Percentiles rank a stretch among this genome's conserved stretches.
These are phyloP conservation scores for Diplocarpon rosae DNA, from an alignment of 2,329 filamentous ascomycete species.

Conservation along the genomic window DNA sequence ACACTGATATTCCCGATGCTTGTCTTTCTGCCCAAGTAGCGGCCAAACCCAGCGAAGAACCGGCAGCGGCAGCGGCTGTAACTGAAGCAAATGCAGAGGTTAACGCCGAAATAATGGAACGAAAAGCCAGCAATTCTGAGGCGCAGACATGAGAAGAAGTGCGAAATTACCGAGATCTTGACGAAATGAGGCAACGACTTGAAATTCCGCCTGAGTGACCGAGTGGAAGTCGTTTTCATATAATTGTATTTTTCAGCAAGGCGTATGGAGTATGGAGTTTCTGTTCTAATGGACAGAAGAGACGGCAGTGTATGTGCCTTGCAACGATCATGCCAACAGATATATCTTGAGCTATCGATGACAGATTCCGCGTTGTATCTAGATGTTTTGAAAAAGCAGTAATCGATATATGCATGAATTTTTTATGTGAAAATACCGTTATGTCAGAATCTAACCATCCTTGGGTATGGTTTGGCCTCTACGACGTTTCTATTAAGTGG, in stretches of 20 bases:
- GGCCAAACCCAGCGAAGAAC: conserved; percentile 4
- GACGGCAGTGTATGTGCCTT: neutral
- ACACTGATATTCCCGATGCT: conserved; percentile 19
- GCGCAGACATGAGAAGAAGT: neutral
- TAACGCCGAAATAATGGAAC: conserved; percentile 21
- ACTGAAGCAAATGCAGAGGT: conserved; percentile 24
- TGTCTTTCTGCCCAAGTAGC: conserved; percentile 21
- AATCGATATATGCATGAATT: neutral
- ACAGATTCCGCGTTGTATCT: neutral
- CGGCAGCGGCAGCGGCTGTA: neutral
- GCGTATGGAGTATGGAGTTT: conserved; percentile 10
- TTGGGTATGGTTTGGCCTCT: no score
- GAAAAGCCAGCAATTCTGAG: conserved; percentile 17
- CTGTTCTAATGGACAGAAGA: neutral
- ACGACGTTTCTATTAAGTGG: no score
- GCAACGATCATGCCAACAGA: neutral
- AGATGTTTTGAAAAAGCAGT: neutral
- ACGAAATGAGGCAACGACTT: neutral
- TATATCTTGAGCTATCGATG: neutral
- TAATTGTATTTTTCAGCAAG: conserved; percentile 6
- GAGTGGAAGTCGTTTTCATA: neutral
- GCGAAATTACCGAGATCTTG: neutral
- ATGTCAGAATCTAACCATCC: no score
- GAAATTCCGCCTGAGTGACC: neutral
- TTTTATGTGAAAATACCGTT: no score